These are phyloP conservation scores for Didymella keratinophila DNA, from an alignment of 2,329 filamentous ascomycete species.

Conservation along the genomic window DNA sequence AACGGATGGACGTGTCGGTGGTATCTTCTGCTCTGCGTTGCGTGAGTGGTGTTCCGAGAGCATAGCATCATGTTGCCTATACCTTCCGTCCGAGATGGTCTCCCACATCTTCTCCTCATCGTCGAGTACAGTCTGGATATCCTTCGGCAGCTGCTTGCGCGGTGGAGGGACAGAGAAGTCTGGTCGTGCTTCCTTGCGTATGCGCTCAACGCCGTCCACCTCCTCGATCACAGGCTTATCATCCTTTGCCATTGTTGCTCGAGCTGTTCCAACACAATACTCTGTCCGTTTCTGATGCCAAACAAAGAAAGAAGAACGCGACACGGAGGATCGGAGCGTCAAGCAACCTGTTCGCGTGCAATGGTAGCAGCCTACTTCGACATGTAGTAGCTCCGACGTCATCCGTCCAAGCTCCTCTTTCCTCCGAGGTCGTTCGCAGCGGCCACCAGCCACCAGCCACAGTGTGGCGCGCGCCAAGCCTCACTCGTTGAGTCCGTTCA, in stretches of 20 bases:
- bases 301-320: not conserved
- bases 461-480: conserved; percentile 24
- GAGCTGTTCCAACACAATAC: not conserved
- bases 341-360: not conserved
- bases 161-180: conserved; percentile 59
- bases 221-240: conserved; percentile 35
- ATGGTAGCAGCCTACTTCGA: conserved; percentile 6
- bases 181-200: conserved; percentile 54
- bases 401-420: conserved; percentile 16
- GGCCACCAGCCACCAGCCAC: conserved; percentile 9
- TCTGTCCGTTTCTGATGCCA: too few relatives aligned
- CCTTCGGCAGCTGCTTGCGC: conserved; percentile 61
- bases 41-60: not conserved
- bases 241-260: conserved; percentile 49
- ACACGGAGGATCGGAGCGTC: not conserved
- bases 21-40: conserved; percentile 72
- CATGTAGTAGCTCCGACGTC: conserved; percentile 14
- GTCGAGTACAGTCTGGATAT: conserved; percentile 65
- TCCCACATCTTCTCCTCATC: conserved; percentile 74
- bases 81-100: conserved; percentile 80
- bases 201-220: conserved; percentile 51
- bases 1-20: conserved; percentile 85
- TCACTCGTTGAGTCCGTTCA: conserved; percentile 26
- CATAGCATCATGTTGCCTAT: conserved; percentile 47
- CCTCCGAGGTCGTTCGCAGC: conserved; percentile 7